A percentile compares a stretch with the other conserved stretches of the same genome.
Evolutionary conservation across 2,329 filamentous ascomycete species (phyloP).

Genomic region (Cladosporium sp.): DNA sequence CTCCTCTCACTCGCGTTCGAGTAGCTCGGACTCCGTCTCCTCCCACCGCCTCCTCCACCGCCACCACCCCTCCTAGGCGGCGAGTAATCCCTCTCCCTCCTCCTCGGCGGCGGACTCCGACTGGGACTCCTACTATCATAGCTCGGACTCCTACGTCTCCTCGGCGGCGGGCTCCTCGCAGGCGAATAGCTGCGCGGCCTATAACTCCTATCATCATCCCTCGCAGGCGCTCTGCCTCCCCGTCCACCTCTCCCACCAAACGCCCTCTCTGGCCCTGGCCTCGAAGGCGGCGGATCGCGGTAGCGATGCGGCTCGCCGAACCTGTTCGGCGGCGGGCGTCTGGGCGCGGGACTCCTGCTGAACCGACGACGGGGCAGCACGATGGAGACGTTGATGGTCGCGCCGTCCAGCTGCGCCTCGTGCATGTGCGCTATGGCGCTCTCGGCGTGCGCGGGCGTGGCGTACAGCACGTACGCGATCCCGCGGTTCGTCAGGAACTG

Average conservation of each 20-base stretch:
- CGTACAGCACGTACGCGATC: constrained; percentile 87
- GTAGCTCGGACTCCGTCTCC: constrained; percentile 33
- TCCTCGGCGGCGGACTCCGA: constrained; percentile 20
- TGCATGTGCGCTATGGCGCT: constrained; percentile 94
- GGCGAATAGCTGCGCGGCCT: constrained; percentile 22
- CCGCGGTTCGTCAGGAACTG: constrained; percentile 85
- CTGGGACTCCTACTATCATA: constrained; percentile 43
- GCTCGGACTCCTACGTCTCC: constrained; percentile 43
- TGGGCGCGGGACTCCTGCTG: constrained; percentile 70
- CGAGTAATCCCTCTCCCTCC: constrained; percentile 37
- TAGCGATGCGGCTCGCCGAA: constrained; percentile 39
- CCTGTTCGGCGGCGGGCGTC: constrained; percentile 55
- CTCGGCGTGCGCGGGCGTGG: constrained; percentile 73
- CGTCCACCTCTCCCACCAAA: constrained; percentile 17
- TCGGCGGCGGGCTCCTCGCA: constrained; percentile 18
- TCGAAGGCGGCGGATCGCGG: constrained; percentile 20
- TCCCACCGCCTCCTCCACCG: constrained; percentile 8
- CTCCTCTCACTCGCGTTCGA: constrained; percentile 20
- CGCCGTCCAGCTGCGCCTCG: constrained; percentile 88
- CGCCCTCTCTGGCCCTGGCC: constrained; percentile 6
- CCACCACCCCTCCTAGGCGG: constrained; percentile 16
- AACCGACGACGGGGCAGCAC: constrained; percentile 81
- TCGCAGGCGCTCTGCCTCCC: constrained; percentile 24
- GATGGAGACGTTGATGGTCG: constrained; percentile 79
- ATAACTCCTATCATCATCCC: constrained; percentile 29